Conservation (phyloP, 805 yeast species). For the Candida taoyuanica region DNA sequence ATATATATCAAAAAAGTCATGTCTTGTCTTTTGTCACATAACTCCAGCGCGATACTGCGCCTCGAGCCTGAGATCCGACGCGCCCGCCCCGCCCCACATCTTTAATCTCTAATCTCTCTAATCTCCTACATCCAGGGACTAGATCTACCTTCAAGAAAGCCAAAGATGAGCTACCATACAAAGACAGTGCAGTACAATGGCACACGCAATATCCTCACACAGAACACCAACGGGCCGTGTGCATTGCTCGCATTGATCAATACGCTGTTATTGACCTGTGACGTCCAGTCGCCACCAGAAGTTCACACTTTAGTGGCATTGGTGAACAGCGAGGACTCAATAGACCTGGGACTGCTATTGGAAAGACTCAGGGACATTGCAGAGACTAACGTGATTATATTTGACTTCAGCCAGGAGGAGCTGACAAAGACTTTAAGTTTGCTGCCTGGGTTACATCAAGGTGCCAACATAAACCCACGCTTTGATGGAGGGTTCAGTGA, state of each 20-base stretch:
- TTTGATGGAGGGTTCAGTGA: slow-evolving; percentile 57
- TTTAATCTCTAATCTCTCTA: too few species aligned
- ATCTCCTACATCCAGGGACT: too few species aligned
- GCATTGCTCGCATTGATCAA: slow-evolving; percentile 77
- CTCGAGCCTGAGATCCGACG: too few species aligned
- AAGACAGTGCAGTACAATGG: slow-evolving; percentile 23
- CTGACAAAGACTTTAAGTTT: slow-evolving; percentile 39
- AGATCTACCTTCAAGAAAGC: too few species aligned
- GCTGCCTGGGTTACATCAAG: slow-evolving; percentile 63
- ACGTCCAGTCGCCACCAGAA: slow-evolving; percentile 21
- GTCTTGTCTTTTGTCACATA: too few species aligned
- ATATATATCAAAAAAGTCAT: too few species aligned
- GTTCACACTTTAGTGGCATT: slow-evolving; percentile 28
- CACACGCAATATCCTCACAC: slow-evolving; percentile 53
- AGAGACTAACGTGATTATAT: slow-evolving; percentile 28
- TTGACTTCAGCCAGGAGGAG: slow-evolving; percentile 27
- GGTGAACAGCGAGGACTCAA: slow-evolving; percentile 28
- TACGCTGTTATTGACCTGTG: slow-evolving; percentile 52
- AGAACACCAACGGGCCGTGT: slow-evolving; percentile 84
- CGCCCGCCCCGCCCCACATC: too few species aligned
- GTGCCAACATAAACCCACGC: slow-evolving; percentile 67
- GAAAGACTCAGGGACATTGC: slow-evolving; percentile 47
- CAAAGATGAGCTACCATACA: slow-evolving; percentile 8
- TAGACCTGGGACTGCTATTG: slow-evolving; percentile 39
- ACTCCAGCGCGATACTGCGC: too few species aligned